These are phyloP conservation scores for Rutidosis leptorrhynchoides DNA, from an alignment of 129 eudicot genomes.

Conservation along the genomic window DNA sequence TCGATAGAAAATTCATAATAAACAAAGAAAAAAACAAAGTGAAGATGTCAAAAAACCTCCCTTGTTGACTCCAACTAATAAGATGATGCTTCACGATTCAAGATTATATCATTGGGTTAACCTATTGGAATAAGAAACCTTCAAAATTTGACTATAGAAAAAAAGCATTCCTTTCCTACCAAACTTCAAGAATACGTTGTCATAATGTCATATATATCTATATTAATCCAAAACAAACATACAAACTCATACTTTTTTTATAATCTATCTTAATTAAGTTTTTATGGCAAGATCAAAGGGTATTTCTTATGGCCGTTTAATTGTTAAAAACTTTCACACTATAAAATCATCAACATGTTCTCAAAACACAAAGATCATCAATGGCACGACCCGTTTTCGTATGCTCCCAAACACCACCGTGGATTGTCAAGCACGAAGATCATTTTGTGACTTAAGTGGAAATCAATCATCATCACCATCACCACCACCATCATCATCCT, in stretches of 20 bases:
- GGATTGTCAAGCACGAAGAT: slow-evolving; percentile 7
- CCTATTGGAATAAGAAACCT: slow-evolving; percentile 31
- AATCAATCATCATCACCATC: slow-evolving; percentile 16
- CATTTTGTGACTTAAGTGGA: slow-evolving; percentile 19
- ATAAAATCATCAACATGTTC: not conserved
- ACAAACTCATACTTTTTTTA: slow-evolving; percentile 11
- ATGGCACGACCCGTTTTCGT: not conserved
- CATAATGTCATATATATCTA: no score
- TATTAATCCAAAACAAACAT: slow-evolving; percentile 9
- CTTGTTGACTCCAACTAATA: slow-evolving; percentile 8
- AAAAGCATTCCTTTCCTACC: not conserved
- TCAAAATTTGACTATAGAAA: slow-evolving; percentile 30
- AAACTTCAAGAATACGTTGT: slow-evolving; percentile 15
- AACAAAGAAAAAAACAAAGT: not conserved
- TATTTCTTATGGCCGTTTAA: slow-evolving; percentile 14
- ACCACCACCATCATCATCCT: slow-evolving; percentile 9
- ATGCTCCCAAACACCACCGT: slow-evolving; percentile 1
- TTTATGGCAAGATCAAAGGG: slow-evolving; percentile 32
- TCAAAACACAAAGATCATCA: slow-evolving; percentile 10
- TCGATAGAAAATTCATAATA: no score
- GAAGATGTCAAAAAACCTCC: slow-evolving; percentile 12
- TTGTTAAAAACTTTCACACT: slow-evolving; percentile 23
- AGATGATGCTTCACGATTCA: slow-evolving; percentile 26
- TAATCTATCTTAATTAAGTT: not conserved
- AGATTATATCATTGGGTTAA: slow-evolving; percentile 21